A percentile compares a stretch with the other conserved stretches of the same genome.
Conservation (phyloP, 2,329 filamentous ascomycete species). For the Sclerotinia minor region DNA sequence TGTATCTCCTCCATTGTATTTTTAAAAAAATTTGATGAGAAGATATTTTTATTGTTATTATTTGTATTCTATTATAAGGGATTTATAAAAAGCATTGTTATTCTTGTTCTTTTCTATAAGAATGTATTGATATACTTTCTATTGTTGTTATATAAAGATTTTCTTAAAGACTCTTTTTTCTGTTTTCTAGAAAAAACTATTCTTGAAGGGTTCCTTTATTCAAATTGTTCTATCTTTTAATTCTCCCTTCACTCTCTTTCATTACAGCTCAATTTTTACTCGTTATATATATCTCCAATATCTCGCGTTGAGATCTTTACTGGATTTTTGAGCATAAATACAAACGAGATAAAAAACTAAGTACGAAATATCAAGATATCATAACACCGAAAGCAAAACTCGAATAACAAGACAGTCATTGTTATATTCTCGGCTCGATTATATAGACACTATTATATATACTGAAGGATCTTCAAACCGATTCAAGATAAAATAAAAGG, state of each 20-base stretch:
- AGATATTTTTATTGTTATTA: no score
- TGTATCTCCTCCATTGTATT: no score
- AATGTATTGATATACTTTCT: accelerated
- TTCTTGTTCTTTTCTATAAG: background rate
- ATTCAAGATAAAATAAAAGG: background rate
- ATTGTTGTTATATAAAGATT: background rate
- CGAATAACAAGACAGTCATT: background rate
- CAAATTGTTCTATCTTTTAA: no score
- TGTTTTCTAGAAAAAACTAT: background rate
- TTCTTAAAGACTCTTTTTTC: background rate
- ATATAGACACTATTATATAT: no score
- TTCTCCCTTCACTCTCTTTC: background rate
- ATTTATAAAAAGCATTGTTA: no score
- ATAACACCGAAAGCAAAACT: no score
- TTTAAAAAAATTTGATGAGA: no score
- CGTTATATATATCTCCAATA: background rate
- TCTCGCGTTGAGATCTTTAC: background rate
- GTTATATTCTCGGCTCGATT: no score
- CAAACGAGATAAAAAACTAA: no score
- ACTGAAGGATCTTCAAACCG: background rate
- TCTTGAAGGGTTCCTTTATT: background rate
- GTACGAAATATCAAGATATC: no score
- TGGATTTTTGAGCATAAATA: background rate
- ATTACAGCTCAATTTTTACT: background rate
- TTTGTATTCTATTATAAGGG: no score